Evolutionary conservation across 352 stramenopile genomes (phyloP), one percentile per base, ranked within the genome.

Genomic region (Halophytophthora polymorphica): DNA sequence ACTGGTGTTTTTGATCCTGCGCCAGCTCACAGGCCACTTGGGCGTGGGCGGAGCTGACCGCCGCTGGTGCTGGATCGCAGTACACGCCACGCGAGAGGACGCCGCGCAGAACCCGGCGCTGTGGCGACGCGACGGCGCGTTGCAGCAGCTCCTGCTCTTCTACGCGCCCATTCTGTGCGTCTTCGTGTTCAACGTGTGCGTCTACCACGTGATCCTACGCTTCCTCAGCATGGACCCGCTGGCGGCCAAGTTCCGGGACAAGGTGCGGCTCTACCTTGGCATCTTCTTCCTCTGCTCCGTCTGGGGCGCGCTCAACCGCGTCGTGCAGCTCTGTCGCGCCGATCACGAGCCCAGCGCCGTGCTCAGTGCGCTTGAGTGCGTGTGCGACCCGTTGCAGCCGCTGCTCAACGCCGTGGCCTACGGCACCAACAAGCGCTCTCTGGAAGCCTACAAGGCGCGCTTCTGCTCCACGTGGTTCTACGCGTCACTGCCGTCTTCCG

Each of bases 51-150:
- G 65, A 15, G 77, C 80, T 6, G 80, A 91, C 48, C 80, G 80
- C 1, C 71, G 62, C 15, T 91, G 80, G 80, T 91, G 80, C 46
- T 91, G 80, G 80, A 87, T 91, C 49, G 68, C 77, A 3, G 71
- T 81, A 1, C 74, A 84, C 28, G 35, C 61, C 0, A 68, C 64
- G 1, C 37, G 45, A 34, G 48, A 63, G 49, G 56, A 58, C 25
- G 21, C n/a, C 41, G 47, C 40, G 48, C 51, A 72, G 8, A 56
- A 83, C n/a, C 56, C 61, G 10, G 23, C 45, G 5, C 33, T 58
- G 2, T 90, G 77, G 77, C 60, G 50, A 28, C 52, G 65, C 7
- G 58, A 76, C 25, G 80, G 80, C 19, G 80, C 80, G 22, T 28
- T 61, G 35, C 77, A 85, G 44, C 80, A 90, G 56, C 46, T 88